Conservation (phyloP, 768 basidiomycete genomes). For the Leccinellum luteum region DNA sequence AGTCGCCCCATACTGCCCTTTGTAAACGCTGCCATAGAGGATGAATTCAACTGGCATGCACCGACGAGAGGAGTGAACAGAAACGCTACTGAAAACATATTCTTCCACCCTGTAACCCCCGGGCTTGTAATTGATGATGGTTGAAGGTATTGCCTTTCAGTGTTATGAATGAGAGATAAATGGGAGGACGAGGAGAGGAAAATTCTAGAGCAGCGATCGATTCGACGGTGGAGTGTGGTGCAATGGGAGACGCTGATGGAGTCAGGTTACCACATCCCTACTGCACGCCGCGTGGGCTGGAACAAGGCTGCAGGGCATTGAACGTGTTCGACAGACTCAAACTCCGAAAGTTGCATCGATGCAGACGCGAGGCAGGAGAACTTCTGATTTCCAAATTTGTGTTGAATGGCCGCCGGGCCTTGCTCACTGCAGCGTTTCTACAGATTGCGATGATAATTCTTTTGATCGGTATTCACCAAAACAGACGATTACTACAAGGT, state of each 20-base stretch:
- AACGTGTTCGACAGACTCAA: not conserved
- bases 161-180: not conserved
- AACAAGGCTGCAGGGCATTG: not conserved
- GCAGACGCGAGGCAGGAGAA: not conserved
- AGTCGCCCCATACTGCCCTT: not conserved
- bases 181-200: not conserved
- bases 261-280: not conserved
- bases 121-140: not conserved
- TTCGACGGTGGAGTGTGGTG: too few species aligned
- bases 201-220: not conserved
- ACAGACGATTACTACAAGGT: not conserved
- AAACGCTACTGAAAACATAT: too few species aligned
- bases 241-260: not conserved
- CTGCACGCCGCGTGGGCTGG: not conserved
- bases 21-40: not conserved
- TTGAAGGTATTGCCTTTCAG: not conserved
- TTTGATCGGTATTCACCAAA: not conserved
- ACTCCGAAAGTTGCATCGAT: not conserved
- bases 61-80: not conserved
- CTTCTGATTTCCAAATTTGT: not conserved
- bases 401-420: not conserved
- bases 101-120: too few species aligned
- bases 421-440: too few species aligned
- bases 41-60: not conserved
- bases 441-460: too few species aligned